These are phyloP conservation scores for Yarrowia phangngaensis DNA, from an alignment of 805 yeast species.

Conservation along the genomic window DNA sequence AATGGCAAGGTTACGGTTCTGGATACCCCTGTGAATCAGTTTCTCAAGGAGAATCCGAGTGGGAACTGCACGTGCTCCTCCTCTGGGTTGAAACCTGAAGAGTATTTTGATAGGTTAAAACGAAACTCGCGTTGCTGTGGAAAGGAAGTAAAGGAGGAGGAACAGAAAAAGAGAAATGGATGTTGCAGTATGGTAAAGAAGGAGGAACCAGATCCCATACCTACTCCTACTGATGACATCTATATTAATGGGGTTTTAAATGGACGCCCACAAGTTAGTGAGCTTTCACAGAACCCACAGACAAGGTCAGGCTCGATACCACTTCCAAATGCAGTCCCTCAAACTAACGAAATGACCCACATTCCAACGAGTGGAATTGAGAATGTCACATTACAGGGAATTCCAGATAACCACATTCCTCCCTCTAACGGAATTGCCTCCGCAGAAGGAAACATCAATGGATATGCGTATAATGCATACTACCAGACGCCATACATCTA, in stretches of 20 bases:
- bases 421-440: too few relatives aligned
- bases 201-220: background rate
- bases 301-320: too few relatives aligned
- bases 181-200: conserved; percentile 14
- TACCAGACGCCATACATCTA: conserved; percentile 20
- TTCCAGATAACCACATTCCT: too few relatives aligned
- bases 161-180: background rate
- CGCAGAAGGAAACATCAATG: conserved; percentile 1
- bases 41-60: conserved; percentile 21
- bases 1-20: conserved; percentile 32
- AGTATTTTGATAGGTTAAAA: conserved; percentile 20
- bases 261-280: too few relatives aligned
- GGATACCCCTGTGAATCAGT: conserved; percentile 25
- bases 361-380: too few relatives aligned
- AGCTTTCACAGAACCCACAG: too few relatives aligned
- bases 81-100: conserved; percentile 18
- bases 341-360: too few relatives aligned
- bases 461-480: conserved; percentile 3
- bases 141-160: conserved; percentile 2
- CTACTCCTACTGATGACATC: too few relatives aligned
- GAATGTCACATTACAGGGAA: too few relatives aligned
- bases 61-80: conserved; percentile 20
- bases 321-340: too few relatives aligned
- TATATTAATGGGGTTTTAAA: too few relatives aligned
- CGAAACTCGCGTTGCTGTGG: conserved; percentile 8